Evolutionary conservation across 1,139 yeast species (phyloP).

Genomic region (Diutina scorzettiae): DNA sequence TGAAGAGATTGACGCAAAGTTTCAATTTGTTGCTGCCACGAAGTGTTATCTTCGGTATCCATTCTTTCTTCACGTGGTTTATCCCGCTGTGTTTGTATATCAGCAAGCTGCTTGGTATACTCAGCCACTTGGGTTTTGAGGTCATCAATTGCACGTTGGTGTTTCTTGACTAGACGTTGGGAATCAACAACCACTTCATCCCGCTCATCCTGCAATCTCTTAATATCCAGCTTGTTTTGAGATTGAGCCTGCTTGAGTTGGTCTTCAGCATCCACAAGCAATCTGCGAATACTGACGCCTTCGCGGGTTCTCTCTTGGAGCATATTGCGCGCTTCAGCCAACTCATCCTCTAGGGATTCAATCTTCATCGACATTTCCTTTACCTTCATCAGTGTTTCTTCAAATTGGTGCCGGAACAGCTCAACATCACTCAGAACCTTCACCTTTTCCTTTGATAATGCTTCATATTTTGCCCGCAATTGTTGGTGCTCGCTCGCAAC

Average conservation of each 20-base stretch:
- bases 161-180: slow-evolving; percentile 34
- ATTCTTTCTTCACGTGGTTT: slow-evolving; percentile 15
- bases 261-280: slow-evolving; percentile 59
- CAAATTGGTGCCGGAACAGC: slow-evolving; percentile 57
- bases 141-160: slow-evolving; percentile 41
- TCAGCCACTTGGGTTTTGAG: slow-evolving; percentile 19
- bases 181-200: slow-evolving; percentile 44
- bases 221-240: slow-evolving; percentile 20
- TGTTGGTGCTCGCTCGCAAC: slow-evolving; percentile 37
- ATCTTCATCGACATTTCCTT: slow-evolving; percentile 50
- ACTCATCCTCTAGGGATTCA: slow-evolving; percentile 69
- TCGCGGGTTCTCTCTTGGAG: slow-evolving; percentile 77
- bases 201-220: slow-evolving; percentile 41
- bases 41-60: slow-evolving; percentile 7
- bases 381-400: slow-evolving; percentile 59
- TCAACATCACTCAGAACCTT: slow-evolving; percentile 45
- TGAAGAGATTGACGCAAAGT: slow-evolving; percentile 44
- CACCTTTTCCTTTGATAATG: slow-evolving; percentile 32
- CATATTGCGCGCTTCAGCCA: slow-evolving; percentile 58
- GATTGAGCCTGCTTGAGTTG: slow-evolving; percentile 34
- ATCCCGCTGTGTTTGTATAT: slow-evolving; percentile 26
- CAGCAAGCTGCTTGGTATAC: slow-evolving; percentile 18
- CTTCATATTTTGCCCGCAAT: slow-evolving; percentile 39
- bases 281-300: slow-evolving; percentile 56
- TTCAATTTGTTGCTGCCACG: slow-evolving; percentile 22